phyloP scores from a whole-genome alignment of 108 stramenopile genomes.

The Asterionellopsis glacialis region DNA sequence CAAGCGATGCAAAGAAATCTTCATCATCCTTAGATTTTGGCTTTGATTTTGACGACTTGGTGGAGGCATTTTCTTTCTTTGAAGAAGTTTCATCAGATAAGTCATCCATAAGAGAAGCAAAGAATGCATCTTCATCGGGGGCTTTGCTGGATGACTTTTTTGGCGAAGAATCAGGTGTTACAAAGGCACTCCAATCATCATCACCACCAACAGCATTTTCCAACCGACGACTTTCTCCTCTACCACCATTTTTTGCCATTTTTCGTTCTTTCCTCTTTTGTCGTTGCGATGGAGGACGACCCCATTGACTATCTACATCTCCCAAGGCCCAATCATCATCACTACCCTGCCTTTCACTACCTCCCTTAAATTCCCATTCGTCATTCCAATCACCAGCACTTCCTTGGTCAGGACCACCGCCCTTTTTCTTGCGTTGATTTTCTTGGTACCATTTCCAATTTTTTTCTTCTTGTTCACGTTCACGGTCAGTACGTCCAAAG shows the following conservation, averaged over 20 bases:
- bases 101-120: conserved; percentile 45
- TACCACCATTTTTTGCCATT: conserved; percentile 13
- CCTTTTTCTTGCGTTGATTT: conserved; percentile 40
- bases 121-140: conserved; percentile 39
- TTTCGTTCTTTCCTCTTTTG: conserved; percentile 12
- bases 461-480: conserved; percentile 41
- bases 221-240: conserved; percentile 13
- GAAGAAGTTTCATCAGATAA: conserved; percentile 25
- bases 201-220: conserved; percentile 20
- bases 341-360: not conserved
- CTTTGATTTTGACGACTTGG: not conserved
- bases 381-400: not conserved
- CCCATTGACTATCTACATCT: conserved; percentile 53
- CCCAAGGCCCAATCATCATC: conserved; percentile 23
- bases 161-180: conserved; percentile 21
- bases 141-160: conserved; percentile 5
- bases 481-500: conserved; percentile 44
- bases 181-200: conserved; percentile 50
- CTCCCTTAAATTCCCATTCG: conserved; percentile 1
- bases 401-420: conserved; percentile 19
- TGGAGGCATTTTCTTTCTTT: conserved; percentile 9
- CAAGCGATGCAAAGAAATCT: conserved; percentile 75
- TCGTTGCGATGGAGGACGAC: conserved; percentile 16
- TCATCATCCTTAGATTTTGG: conserved; percentile 39
- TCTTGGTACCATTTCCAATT: conserved; percentile 78